Conservation (phyloP, 176 grass and related monocot genomes). For the Puya raimondii region DNA sequence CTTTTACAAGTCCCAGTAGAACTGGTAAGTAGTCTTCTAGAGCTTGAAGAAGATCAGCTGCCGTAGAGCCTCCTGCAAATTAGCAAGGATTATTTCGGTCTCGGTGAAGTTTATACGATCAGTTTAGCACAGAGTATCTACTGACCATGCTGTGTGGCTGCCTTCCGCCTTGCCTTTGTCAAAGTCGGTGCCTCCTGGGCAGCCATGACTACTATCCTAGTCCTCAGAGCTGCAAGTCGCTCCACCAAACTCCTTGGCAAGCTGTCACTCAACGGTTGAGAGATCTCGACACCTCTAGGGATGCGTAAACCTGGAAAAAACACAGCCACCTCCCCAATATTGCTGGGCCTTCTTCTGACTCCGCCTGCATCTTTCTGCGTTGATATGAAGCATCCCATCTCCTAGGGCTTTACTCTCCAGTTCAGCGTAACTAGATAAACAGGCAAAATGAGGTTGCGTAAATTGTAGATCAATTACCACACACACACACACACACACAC, state of each 20-base stretch:
- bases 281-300: conserved; percentile 12
- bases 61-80: conserved; percentile 17
- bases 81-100: not conserved
- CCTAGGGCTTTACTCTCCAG: not conserved
- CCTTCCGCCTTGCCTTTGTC: conserved; percentile 10
- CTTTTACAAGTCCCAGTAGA: conserved; percentile 23
- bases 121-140: not conserved
- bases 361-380: conserved; percentile 7
- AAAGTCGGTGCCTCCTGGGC: conserved; percentile 12
- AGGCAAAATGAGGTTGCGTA: not conserved
- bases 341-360: conserved; percentile 7
- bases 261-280: conserved; percentile 5
- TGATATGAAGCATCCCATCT: conserved; percentile 18
- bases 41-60: conserved; percentile 20
- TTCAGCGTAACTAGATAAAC: not conserved
- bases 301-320: conserved; percentile 25
- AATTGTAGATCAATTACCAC: not conserved
- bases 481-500: not conserved
- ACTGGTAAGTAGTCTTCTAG: conserved; percentile 22
- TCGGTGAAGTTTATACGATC: not conserved
- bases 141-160: conserved; percentile 13
- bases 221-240: conserved; percentile 17
- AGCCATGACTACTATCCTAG: conserved; percentile 19
- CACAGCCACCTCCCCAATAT: conserved; percentile 14
- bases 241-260: conserved; percentile 15